Percentiles rank a stretch among this genome's conserved stretches.
Evolutionary conservation across 2,329 filamentous ascomycete genomes (phyloP).

Genomic region (Fusarium sp.): DNA sequence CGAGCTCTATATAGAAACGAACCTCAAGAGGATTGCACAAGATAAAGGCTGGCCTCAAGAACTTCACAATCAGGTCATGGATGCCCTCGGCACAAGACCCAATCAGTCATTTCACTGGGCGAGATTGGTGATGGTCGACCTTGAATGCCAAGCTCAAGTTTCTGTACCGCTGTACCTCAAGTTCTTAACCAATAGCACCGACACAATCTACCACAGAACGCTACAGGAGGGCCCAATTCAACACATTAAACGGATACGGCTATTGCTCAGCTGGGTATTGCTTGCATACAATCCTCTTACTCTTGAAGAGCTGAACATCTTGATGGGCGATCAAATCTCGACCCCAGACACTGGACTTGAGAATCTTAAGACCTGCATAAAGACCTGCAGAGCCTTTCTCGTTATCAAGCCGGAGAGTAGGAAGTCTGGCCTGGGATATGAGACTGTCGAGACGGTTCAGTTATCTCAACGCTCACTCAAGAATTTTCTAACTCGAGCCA

Average conservation of each 20-base stretch:
- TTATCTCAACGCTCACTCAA: conserved; percentile 4
- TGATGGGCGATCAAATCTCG: neutral
- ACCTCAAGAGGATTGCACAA: neutral
- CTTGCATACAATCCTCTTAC: conserved; percentile 7
- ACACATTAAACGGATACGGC: neutral
- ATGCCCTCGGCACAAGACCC: neutral
- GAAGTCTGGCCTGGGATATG: neutral
- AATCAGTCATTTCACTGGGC: conserved; percentile 1
- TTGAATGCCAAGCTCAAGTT: neutral
- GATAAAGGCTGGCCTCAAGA: neutral
- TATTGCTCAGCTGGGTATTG: conserved; percentile 1
- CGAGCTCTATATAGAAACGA: neutral
- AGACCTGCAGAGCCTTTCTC: neutral
- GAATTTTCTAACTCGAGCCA: neutral
- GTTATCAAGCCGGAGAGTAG: neutral
- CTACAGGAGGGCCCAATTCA: neutral
- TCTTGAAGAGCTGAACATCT: neutral
- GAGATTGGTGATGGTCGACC: neutral
- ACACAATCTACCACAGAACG: neutral
- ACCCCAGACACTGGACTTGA: neutral
- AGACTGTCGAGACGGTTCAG: conserved; percentile 7
- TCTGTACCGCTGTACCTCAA: neutral
- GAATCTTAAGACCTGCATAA: neutral
- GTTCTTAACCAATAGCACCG: neutral
- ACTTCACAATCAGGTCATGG: neutral